Base-by-base conservation (phyloP, 169 alveolate species). In the Plasmodium ovale region DNA sequence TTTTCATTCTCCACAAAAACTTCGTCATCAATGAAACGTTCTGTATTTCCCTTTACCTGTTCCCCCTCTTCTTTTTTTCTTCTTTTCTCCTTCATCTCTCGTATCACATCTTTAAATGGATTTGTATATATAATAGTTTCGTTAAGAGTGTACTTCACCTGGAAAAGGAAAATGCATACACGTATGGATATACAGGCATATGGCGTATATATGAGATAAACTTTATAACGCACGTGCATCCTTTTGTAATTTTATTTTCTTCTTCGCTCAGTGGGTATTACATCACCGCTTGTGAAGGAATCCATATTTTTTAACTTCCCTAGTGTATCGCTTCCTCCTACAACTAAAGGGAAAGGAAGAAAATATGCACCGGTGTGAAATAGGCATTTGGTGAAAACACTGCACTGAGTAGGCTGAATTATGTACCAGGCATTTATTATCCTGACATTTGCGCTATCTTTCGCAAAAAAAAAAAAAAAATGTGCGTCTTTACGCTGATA, bases 291-390 rank as follows among this genome's bases (percentile, higher is more conserved):
- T 42, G 68, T 14, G 21, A 68, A 4, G 7, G 79, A 14, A 56
- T 77, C 77, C 59, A 77, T 14, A 77, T 77, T 77, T 77, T 77
- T 77, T 53, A 77, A 62, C 31, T 77, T 77, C 5, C 14, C 49
- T 49, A 77, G 54, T 51, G 88, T 77, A 21, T 77, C 88, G 62
- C 49, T 77, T 77, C 88, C 88, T 49, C 88, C 88, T 42, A 77
- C 88, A 21, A 77, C 88, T 77, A 39, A 10, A 35, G 16, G 19
- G 21, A 65, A 39, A 73, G 42, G 14, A 65, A n/a, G 27, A 12
- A 56, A 19, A 37, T 54, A 47, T 47, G 39, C 14, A 23, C 0
- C 16, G 35, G n/a, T n/a, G n/a, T n/a, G n/a, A n/a, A n/a, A n/a
- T n/a, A n/a, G n/a, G n/a, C n/a, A n/a, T n/a, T n/a, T n/a, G n/a